These are phyloP conservation scores for Zizania latifolia DNA, from an alignment of 176 grass and related monocot species.

Conservation along the genomic window DNA sequence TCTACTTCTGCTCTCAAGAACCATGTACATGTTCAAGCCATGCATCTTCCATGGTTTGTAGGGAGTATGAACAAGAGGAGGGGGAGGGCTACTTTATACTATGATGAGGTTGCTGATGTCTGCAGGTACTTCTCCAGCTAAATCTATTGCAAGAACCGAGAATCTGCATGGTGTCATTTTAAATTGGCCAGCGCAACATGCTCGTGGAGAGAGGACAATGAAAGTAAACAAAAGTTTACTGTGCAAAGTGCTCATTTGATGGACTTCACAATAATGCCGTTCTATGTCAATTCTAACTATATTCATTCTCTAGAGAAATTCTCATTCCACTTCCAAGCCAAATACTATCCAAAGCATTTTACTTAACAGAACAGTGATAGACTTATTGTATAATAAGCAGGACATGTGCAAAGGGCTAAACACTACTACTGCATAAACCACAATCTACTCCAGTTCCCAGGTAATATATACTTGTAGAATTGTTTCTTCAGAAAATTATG, in stretches of 20 bases:
- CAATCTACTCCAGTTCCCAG: constrained; percentile 2
- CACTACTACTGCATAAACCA: not conserved
- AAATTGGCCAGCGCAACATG: constrained; percentile 28
- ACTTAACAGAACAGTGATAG: constrained; percentile 11
- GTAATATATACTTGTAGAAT: not conserved
- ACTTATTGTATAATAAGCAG: not conserved
- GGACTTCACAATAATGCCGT: constrained; percentile 24
- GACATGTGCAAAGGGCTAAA: not conserved
- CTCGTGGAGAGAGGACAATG: constrained; percentile 39
- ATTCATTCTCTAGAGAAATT: constrained; percentile 39
- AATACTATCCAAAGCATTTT: constrained; percentile 19
- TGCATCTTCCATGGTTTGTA: constrained; percentile 31
- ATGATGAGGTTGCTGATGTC: constrained; percentile 10
- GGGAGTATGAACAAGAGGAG: constrained; percentile 15
- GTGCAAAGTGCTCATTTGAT: constrained; percentile 41
- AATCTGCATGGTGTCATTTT: constrained; percentile 24
- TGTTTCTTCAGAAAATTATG: too few species aligned
- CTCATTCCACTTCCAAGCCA: constrained; percentile 19
- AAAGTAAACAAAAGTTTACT: constrained; percentile 33
- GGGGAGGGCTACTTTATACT: constrained; percentile 29
- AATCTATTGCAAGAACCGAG: constrained; percentile 20
- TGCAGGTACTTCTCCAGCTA: constrained; percentile 25
- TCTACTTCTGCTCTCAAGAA: constrained; percentile 34
- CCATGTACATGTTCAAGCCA: constrained; percentile 47
- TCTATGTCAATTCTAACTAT: constrained; percentile 33